Base-by-base conservation (phyloP, 192 early-diverging fungal genomes). In the Phycomyces blakesleeanus region DNA sequence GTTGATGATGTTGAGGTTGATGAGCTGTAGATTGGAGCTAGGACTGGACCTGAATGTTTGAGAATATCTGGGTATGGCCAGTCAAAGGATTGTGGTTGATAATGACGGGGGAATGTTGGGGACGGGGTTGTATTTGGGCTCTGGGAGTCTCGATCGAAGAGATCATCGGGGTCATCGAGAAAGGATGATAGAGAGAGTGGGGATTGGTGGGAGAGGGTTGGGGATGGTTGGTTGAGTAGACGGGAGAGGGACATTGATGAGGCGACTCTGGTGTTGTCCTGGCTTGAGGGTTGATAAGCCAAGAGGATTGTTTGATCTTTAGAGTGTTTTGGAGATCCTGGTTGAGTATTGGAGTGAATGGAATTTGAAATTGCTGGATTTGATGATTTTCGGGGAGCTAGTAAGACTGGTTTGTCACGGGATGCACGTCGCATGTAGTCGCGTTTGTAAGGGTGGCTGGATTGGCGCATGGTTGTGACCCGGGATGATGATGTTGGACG, bases 401-500 rank as follows among this genome's bases (percentile, higher is more conserved):
- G 49, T 62, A 5, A 15, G 42, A n/a, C 26, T 51, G 24, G 27
- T 51, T 55, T 62, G 50, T 14, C 54, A 26, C 54, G 22, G 8
- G 44, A 55, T 56, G 44, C 40, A 14, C 55, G 26, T 20, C 59
- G 50, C 42, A 55, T 59, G 24, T 59, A 50, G 51, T 64, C 25
- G 51, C 24, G 55, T 22, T 59, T 56, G 29, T 64, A 64, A 5
- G 65, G 42, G 18, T 53, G 51, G 12, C 47, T 56, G 7, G 25
- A 47, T 60, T 68, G 66, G 38, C 66, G 64, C 57, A 63, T 50
- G 0, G 60, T 73, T 10, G 65, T 73, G 34, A 24, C 59, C 24
- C 42, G 42, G 67, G 44, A 20, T 38, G 53, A n/a, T 55, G 39
- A 15, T 55, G 22, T 41, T 34, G 50, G 39, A 54, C 58, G n/a